A percentile compares a stretch with the other conserved stretches of the same genome.
Evolutionary conservation across 805 yeast species (phyloP).

Genomic region (Saturnispora besseyi): DNA sequence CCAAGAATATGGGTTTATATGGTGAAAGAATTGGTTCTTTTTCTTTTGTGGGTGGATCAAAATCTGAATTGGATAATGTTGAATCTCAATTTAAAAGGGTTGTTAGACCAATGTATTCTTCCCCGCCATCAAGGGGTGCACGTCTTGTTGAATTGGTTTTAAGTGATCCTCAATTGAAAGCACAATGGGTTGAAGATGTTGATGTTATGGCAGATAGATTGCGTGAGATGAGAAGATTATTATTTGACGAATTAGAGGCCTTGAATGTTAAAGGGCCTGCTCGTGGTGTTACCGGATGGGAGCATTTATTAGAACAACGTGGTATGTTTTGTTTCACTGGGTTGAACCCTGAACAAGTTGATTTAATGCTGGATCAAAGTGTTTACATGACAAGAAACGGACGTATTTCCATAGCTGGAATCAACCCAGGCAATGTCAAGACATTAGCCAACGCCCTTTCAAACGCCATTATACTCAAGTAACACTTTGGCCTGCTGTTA

Average conservation of each 20-base stretch:
- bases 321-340: slow-evolving; percentile 98
- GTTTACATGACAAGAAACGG: slow-evolving; percentile 88
- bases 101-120: slow-evolving; percentile 81
- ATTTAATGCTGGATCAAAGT: slow-evolving; percentile 53
- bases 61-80: slow-evolving; percentile 40
- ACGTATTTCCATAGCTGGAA: slow-evolving; percentile 84
- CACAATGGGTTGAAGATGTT: slow-evolving; percentile 78
- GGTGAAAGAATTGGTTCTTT: slow-evolving; percentile 93
- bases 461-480: not conserved
- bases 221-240: slow-evolving; percentile 55
- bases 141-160: slow-evolving; percentile 76
- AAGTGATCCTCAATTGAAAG: slow-evolving; percentile 46
- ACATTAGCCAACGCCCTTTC: slow-evolving; percentile 38
- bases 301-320: slow-evolving; percentile 76
- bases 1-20: slow-evolving; percentile 90
- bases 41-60: slow-evolving; percentile 49
- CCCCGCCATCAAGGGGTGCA: slow-evolving; percentile 93
- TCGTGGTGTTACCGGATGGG: slow-evolving; percentile 63
- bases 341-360: slow-evolving; percentile 59
- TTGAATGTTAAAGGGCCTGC: slow-evolving; percentile 25
- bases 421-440: slow-evolving; percentile 71
- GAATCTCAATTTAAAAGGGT: slow-evolving; percentile 67
- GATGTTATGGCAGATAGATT: slow-evolving; percentile 71
- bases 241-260: slow-evolving; percentile 45
- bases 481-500: too few species aligned